Base-by-base conservation (phyloP, 1,139 yeast genomes). In the Zygoascus hellenicus region DNA sequence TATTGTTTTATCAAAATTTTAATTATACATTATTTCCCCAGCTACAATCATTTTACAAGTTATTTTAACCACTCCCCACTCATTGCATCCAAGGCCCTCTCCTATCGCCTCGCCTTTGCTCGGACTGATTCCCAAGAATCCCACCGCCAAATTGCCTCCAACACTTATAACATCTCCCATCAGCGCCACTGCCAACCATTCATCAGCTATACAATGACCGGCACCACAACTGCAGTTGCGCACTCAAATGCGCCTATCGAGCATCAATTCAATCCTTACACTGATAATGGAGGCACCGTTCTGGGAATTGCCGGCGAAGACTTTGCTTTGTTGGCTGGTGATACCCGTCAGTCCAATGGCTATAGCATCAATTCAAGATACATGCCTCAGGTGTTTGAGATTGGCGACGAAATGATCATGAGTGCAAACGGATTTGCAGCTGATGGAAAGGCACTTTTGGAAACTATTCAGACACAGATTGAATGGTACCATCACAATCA, bases 241-340 rank as follows among this genome's bases (percentile, higher is more conserved):
- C 26, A 22, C 7, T 22, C 26, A 5, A 16, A 51, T 10, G 56
- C 49, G 31, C 96, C 96, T 51, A 87, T 88, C 65, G 96, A 90
- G 69, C 96, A 90, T 67, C 76, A 86, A 63, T 92, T 92, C 74
- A 90, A 92, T 63, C 98, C 98, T 47, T 92, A 92, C 71, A 75
- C 94, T 45, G 97, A 92, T 67, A 89, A 90, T 62, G 99, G 99
- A 58, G 99, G 99, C 60, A 90, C 97, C 6, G 92, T 90, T 49
- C 72, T 92, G 56, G 99, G 97, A 51, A 92, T 92, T 68, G 97
- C 98, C 2, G 98, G 99, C 43, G 87, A 87, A 63, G 97, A 92
- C 67, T 92, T 89, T 62, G 97, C 96, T 29, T 94, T 92, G 36
- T 75, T 92, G 53, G 98, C 99, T 1, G 97, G 98, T 44, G 98